phyloP scores from a whole-genome alignment of 108 stramenopile genomes.

The Mediolabrus comicus region DNA sequence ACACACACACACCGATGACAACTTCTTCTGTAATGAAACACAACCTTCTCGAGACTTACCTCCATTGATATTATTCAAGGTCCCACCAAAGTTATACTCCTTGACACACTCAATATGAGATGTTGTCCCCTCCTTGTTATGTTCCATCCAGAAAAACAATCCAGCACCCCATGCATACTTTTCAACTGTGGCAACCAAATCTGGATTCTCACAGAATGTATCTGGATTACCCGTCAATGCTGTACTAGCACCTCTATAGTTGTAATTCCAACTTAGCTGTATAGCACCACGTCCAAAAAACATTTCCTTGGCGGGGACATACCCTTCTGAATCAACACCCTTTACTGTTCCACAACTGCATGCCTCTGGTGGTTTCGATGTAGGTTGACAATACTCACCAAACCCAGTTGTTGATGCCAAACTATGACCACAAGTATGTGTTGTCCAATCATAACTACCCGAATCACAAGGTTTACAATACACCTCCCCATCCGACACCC shows the following conservation, averaged over 20 bases:
- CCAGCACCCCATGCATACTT: slow-evolving; percentile 37
- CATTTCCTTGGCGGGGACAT: slow-evolving; percentile 18
- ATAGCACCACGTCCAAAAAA: slow-evolving; percentile 33
- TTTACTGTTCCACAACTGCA: slow-evolving; percentile 19
- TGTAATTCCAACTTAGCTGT: slow-evolving; percentile 29
- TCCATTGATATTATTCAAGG: slow-evolving; percentile 22
- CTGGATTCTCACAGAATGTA: slow-evolving; percentile 30
- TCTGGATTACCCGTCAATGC: slow-evolving; percentile 27
- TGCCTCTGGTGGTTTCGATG: slow-evolving; percentile 15
- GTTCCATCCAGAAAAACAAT: slow-evolving; percentile 37
- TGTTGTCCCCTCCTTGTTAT: slow-evolving; percentile 30
- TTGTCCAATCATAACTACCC: slow-evolving; percentile 25
- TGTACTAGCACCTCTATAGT: slow-evolving; percentile 24
- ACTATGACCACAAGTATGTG: slow-evolving; percentile 4
- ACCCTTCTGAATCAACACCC: slow-evolving; percentile 20
- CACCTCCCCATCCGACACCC: slow-evolving; percentile 8
- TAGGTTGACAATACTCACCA: slow-evolving; percentile 31
- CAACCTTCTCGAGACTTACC: no score
- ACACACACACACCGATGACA: no score
- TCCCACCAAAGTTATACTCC: slow-evolving; percentile 25
- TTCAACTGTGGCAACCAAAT: slow-evolving; percentile 25
- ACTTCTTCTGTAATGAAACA: no score
- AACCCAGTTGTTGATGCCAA: slow-evolving; percentile 7
- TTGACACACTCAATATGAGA: slow-evolving; percentile 17
- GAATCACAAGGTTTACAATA: slow-evolving; percentile 35